Base-by-base conservation (phyloP, 139 green algal genomes). In the Chlamydomonas urium region DNA sequence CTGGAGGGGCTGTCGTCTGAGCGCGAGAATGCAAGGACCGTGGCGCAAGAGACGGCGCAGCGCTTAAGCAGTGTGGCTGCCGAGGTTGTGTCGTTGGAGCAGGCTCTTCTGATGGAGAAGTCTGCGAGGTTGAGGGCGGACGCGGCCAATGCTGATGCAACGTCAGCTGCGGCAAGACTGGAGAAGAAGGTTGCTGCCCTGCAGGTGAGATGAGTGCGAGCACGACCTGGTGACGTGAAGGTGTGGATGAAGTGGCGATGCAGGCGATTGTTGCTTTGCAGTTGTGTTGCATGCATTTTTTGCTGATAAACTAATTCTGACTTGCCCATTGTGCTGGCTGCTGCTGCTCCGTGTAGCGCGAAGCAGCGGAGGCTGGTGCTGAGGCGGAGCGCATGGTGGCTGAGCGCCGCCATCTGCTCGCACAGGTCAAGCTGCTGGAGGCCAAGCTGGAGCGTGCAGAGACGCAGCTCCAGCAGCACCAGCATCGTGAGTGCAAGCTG, bases 351-450 rank as follows among this genome's bases (percentile, higher is more conserved):
- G n/a, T n/a, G n/a, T n/a, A n/a, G n/a, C n/a, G n/a, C n/a, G n/a
- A n/a, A n/a, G 35, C 26, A 76, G 50, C 56, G 56, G 21, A 63
- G 71, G 68, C 47, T 61, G 33, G 60, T 53, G 65, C 62, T 67
- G n/a, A n/a, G n/a, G n/a, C n/a, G n/a, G n/a, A n/a, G n/a, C n/a
- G n/a, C n/a, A n/a, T n/a, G n/a, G n/a, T n/a, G n/a, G n/a, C n/a
- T n/a, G 75, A 83, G 61, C 68, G 65, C 24, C 77, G 77, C 45
- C 62, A 70, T 42, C 62, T 83, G 61, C 58, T 73, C 33, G 72
- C 76, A 36, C 57, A 58, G 38, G 62, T 79, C 29, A 83, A 83
- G 48, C 66, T 76, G 67, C 66, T 71, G 4, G 77, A 83, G 72
- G 35, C 76, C 32, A 65, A 34, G 66, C 74, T 79, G 38, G 34